Evolutionary conservation across 164 flowering plant species (phyloP).

Genomic region (Euptelea pleiosperma): DNA sequence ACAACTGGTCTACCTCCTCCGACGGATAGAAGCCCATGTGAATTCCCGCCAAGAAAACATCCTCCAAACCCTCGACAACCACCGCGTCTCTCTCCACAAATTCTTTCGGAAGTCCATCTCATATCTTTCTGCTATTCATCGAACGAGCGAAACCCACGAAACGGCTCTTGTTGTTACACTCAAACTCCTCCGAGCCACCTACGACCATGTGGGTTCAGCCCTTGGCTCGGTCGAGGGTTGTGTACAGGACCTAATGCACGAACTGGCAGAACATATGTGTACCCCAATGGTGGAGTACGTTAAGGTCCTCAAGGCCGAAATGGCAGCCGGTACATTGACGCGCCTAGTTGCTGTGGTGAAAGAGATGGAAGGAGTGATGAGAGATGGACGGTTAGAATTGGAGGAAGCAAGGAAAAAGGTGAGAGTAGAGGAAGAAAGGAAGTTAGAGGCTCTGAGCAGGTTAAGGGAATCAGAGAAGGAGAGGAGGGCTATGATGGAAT

Average conservation of each 20-base stretch:
- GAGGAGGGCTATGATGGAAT: constrained; percentile 25
- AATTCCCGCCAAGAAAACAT: constrained; percentile 34
- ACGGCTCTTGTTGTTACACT: constrained; percentile 15
- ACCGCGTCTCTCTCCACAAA: constrained; percentile 20
- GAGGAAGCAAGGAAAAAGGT: constrained; percentile 35
- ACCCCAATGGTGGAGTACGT: constrained; percentile 45
- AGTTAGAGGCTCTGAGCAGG: constrained; percentile 27
- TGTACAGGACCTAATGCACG: constrained; percentile 32
- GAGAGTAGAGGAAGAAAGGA: constrained; percentile 32
- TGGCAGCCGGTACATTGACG: constrained; percentile 27
- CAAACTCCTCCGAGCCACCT: constrained; percentile 30
- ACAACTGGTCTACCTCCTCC: constrained; percentile 37
- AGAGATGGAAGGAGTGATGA: constrained; percentile 34
- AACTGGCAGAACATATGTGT: constrained; percentile 37
- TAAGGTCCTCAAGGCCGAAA: constrained; percentile 30
- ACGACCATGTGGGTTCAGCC: constrained; percentile 23
- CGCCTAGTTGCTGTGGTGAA: constrained; percentile 29
- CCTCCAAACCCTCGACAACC: constrained; percentile 27
- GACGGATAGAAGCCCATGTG: constrained; percentile 34
- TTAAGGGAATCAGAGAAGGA: constrained; percentile 32
- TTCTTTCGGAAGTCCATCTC: constrained; percentile 32
- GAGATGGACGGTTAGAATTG: constrained; percentile 25
- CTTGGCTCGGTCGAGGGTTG: constrained; percentile 41
- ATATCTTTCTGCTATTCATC: constrained; percentile 23
- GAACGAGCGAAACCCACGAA: constrained; percentile 17